Base-by-base conservation (phyloP, 164 flowering plant species). In the Magnolia changhungtana region DNA sequence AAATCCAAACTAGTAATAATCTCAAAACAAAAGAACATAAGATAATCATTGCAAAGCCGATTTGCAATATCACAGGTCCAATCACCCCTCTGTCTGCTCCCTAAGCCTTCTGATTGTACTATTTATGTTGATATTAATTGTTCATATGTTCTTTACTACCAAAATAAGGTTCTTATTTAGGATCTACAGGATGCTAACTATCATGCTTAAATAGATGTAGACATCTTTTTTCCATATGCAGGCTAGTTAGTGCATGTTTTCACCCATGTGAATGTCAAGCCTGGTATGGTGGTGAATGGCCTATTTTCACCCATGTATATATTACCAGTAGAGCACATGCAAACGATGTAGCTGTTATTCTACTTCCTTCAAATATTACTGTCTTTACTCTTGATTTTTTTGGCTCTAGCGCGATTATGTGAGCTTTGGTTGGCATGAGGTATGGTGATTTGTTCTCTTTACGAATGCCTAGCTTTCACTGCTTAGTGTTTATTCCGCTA, bases 381-480 rank as follows among this genome's bases (percentile, higher is more conserved):
- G 91, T 95, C 63, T 95, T 95, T 75, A 87, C 97, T 74, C 96
- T 95, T 82, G 99, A 95, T 83, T 95, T 95, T 80, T 93, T 98
- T 51, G 99, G 99, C 71, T 95, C 99, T 9, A 98, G 98, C 77
- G 99, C 63, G 92, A 91, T 58, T 90, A 88, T 85, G 98, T 93
- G 67, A 93, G 92, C 83, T 95, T 95, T 74, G 99, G 99, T 72
- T 95, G 98, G 99, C 92, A 95, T 84, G 99, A 95, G 90, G 98
- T 93, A 76, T 78, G 82, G 79, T 72, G 51, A 16, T 69, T 67
- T 59, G 73, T 37, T 16, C 20, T 24, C 31, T 68, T 29, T 68
- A 18, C 29, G 71, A 31, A 31, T 18, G 2, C 31, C 1, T 9
- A 68, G 18, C n/a, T 29, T 65, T 29, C 20, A 7, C 8, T 16